Evolutionary conservation across 176 grass and related monocot species (phyloP).

Genomic region (Hsuehochloa calcarea): DNA sequence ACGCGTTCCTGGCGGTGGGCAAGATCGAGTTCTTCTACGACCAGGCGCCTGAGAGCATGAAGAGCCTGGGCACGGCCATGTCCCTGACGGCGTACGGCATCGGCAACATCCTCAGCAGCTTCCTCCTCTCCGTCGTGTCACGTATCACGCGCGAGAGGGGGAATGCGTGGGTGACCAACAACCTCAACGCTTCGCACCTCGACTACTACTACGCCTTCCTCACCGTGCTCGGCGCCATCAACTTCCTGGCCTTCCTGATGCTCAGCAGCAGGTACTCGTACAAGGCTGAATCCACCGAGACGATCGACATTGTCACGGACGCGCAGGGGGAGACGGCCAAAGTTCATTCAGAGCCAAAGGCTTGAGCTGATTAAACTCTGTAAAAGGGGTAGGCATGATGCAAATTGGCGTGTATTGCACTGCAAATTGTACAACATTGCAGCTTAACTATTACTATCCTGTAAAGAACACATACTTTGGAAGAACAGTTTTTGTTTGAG

Average conservation of each 20-base stretch:
- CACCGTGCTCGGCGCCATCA: conserved; percentile 27
- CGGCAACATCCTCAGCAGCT: conserved; percentile 57
- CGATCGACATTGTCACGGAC: conserved; percentile 21
- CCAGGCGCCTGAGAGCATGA: conserved; percentile 81
- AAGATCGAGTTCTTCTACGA: conserved; percentile 96
- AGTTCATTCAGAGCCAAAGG: not conserved
- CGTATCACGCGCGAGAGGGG: conserved; percentile 25
- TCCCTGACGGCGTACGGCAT: conserved; percentile 47
- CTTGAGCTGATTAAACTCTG: not conserved
- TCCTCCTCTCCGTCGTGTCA: conserved; percentile 41
- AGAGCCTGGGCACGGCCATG: conserved; percentile 66
- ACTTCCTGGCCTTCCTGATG: conserved; percentile 32
- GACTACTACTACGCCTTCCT: conserved; percentile 73
- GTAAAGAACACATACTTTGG: too few relatives aligned
- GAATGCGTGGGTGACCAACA: conserved; percentile 46
- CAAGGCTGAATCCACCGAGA: conserved; percentile 32
- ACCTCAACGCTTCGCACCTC: conserved; percentile 57
- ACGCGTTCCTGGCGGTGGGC: conserved; percentile 50
- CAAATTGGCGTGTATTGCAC: too few relatives aligned
- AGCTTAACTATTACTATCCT: too few relatives aligned
- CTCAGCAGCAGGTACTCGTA: conserved; percentile 39
- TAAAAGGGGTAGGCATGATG: too few relatives aligned
- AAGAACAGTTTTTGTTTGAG: too few relatives aligned
- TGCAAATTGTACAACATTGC: too few relatives aligned
- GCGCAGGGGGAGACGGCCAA: conserved; percentile 9